Percentiles rank a stretch among this genome's conserved stretches.
phyloP scores from a whole-genome alignment of 768 basidiomycete species.

The Imleria badia region DNA sequence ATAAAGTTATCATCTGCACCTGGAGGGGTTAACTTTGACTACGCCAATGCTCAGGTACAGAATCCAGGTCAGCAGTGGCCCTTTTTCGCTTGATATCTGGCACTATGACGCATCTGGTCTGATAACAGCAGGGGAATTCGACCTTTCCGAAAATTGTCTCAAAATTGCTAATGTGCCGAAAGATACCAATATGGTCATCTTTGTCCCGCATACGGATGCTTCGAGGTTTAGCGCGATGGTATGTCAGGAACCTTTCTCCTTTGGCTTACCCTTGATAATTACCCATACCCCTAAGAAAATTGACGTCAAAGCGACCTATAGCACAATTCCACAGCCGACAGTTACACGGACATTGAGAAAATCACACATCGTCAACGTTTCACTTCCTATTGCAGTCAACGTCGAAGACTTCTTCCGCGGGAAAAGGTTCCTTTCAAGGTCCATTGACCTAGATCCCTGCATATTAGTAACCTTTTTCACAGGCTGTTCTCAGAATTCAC shows the following conservation, averaged over 20 bases:
- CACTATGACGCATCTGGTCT: constrained; percentile 3
- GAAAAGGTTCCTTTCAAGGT: constrained; percentile 49
- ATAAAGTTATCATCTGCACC: constrained; percentile 52
- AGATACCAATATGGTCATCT: constrained; percentile 46
- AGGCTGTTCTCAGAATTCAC: constrained; percentile 93
- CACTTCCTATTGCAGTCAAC: constrained; percentile 86
- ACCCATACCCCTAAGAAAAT: constrained; percentile 60
- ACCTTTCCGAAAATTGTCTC: constrained; percentile 44
- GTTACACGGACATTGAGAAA: constrained; percentile 54
- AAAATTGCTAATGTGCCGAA: constrained; percentile 48
- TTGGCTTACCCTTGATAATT: background rate
- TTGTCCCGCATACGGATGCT: constrained; percentile 66
- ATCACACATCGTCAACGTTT: constrained; percentile 57
- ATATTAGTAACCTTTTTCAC: constrained; percentile 5
- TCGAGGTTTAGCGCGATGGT: constrained; percentile 64
- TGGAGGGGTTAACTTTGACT: constrained; percentile 50
- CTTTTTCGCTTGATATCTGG: constrained; percentile 10
- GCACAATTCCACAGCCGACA: constrained; percentile 51
- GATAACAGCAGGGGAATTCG: constrained; percentile 29
- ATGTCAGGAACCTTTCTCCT: constrained; percentile 21
- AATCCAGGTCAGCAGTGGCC: constrained; percentile 30
- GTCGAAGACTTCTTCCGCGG: constrained; percentile 97
- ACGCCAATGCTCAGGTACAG: constrained; percentile 40
- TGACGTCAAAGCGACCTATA: constrained; percentile 65
- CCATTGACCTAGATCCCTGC: background rate